Evolutionary conservation across 768 basidiomycete species (phyloP), one percentile per base, ranked within the genome.

Genomic region (Tulasnella sp.): DNA sequence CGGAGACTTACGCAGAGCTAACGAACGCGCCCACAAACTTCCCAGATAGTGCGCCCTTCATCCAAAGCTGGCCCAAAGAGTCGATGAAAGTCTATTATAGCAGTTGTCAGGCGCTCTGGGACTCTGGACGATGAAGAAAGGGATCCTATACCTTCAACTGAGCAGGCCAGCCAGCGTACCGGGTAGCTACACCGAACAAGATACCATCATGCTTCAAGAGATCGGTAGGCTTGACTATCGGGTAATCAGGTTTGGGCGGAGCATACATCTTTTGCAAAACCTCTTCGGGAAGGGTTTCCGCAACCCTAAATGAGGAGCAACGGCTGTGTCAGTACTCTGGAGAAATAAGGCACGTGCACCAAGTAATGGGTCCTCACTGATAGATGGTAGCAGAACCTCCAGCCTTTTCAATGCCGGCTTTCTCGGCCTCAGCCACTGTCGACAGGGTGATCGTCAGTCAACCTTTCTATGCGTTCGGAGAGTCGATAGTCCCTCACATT

Each of bases 1-100:
- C 37, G 12, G 67, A 19, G 38, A 67, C 67, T 68, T 42, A 76
- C 75, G 36, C 91, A 0, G 91, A 90, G 31, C 90, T 91, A 69
- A 93, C 88, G 84, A 94, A 95, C 54, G 89, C 83, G 17, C 89
- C 86, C 2, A 87, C 93, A 79, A 88, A 90, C 82, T 96, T 96
- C 79, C 93, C 94, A 22, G 86, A 83, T 71, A 96, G 84, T 1
- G 83, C 85, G 29, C 93, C 90, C 0, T 76, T 31, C 0, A 76
- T 80, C 92, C 93, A 93, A 39, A 92, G 85, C 1, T 82, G 79
- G 75, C 93, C 92, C 9, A 92, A 93, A 7, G 86, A 81, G 78
- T 94, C 93, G 89, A 91, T 93, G 84, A 95, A 91, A 0, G 82
- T 78, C 49, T 45, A 31, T 1, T 5, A 19, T 49, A 34, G 54